These are phyloP conservation scores for Cyclocybe cylindracea DNA, from an alignment of 768 basidiomycete genomes.

Conservation along the genomic window DNA sequence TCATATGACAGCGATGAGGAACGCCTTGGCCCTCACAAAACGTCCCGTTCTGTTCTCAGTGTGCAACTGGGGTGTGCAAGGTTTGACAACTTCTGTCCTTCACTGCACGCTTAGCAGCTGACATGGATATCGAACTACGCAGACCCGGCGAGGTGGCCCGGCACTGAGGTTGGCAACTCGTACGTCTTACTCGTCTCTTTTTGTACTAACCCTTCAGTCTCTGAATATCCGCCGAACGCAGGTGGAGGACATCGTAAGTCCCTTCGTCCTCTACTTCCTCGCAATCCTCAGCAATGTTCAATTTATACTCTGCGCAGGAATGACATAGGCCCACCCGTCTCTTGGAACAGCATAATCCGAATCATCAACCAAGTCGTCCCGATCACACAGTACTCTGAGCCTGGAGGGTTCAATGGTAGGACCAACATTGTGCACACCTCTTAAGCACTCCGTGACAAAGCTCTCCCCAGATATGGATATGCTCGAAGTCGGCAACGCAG, in stretches of 20 bases:
- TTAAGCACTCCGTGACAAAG: background rate
- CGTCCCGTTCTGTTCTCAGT: constrained; percentile 52
- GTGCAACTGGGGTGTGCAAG: constrained; percentile 52
- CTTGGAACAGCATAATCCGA: constrained; percentile 48
- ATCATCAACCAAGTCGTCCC: constrained; percentile 56
- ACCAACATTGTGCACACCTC: background rate
- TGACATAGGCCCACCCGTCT: constrained; percentile 47
- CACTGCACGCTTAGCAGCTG: too few relatives aligned
- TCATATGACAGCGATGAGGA: constrained; percentile 46
- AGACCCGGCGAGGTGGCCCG: constrained; percentile 55
- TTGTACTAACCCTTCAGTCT: background rate
- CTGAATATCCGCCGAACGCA: constrained; percentile 4
- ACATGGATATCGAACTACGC: background rate
- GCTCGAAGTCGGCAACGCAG: constrained; percentile 52
- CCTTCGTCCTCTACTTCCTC: background rate
- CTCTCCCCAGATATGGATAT: constrained; percentile 45
- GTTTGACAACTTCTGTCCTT: constrained; percentile 10
- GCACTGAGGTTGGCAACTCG: constrained; percentile 45
- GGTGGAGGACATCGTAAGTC: constrained; percentile 47
- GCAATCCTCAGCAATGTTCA: background rate
- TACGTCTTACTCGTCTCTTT: constrained; percentile 18
- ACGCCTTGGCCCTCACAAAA: constrained; percentile 43
- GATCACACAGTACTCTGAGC: constrained; percentile 47
- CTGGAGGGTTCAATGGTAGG: constrained; percentile 43
- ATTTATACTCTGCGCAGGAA: constrained; percentile 30